These are phyloP conservation scores for Acacia pycnantha DNA, from an alignment of 331 rosid genomes.

Conservation along the genomic window DNA sequence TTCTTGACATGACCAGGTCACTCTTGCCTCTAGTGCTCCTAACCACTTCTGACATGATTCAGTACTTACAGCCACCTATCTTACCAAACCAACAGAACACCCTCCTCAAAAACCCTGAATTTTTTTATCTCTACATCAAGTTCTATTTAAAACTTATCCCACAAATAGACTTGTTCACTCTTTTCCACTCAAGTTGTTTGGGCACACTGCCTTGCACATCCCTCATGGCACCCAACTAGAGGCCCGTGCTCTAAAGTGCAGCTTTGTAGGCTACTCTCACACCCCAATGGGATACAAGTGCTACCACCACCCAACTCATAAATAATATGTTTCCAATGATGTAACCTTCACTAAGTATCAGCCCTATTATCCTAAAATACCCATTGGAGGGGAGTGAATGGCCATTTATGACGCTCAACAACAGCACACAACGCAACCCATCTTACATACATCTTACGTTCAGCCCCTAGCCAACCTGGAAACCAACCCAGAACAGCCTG, in stretches of 20 bases:
- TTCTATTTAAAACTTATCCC: background rate
- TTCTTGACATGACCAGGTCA: background rate
- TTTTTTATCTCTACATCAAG: background rate
- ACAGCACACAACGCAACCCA: background rate
- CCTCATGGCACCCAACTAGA: background rate
- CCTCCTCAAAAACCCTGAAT: background rate
- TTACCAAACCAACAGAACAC: background rate
- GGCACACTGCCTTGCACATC: background rate
- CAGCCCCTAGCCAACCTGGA: background rate
- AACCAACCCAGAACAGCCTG: background rate
- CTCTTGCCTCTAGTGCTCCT: too few relatives aligned
- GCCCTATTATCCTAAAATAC: background rate
- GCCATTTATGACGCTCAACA: background rate
- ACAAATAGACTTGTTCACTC: background rate
- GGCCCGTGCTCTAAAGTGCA: background rate
- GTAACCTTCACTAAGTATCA: background rate
- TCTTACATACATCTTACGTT: background rate
- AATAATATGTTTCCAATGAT: background rate
- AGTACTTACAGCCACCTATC: background rate
- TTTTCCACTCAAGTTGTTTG: too few relatives aligned
- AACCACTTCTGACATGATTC: background rate
- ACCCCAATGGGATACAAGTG: background rate
- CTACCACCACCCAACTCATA: background rate
- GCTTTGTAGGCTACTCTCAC: too few relatives aligned
- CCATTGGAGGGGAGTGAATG: background rate